phyloP scores from a whole-genome alignment of 2,329 filamentous ascomycete genomes.

The Fusarium goolgardi region DNA sequence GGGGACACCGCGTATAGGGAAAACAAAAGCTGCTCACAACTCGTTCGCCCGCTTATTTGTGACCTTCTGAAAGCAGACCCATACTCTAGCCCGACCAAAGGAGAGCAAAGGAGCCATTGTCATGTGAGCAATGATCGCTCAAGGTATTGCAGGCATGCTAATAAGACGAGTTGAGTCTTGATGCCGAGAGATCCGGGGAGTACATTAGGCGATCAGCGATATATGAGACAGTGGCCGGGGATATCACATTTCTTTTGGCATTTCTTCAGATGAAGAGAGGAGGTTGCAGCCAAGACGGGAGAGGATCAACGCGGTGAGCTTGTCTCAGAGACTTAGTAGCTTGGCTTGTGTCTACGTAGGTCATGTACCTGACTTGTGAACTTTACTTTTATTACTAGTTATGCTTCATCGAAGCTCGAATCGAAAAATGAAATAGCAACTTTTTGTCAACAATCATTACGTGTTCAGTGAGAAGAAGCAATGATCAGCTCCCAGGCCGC shows the following conservation, averaged over 20 bases:
- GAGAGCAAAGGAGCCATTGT: slow-evolving; percentile 6
- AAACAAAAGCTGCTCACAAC: slow-evolving; percentile 6
- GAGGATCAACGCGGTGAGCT: slow-evolving; percentile 24
- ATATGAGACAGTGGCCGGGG: slow-evolving; percentile 20
- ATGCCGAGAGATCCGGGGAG: slow-evolving; percentile 39
- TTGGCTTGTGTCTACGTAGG: slow-evolving; percentile 13
- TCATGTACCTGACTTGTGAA: slow-evolving; percentile 15
- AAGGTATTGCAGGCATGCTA: slow-evolving; percentile 6
- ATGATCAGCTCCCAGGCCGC: slow-evolving; percentile 17
- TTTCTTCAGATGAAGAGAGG: slow-evolving; percentile 9
- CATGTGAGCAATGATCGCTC: slow-evolving; percentile 11
- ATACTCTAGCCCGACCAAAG: neutral
- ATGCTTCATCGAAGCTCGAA: slow-evolving; percentile 4
- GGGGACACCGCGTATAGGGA: slow-evolving; percentile 19
- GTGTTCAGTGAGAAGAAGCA: slow-evolving; percentile 4
- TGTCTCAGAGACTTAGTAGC: slow-evolving; percentile 1
- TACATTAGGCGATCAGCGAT: slow-evolving; percentile 25
- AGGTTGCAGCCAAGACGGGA: slow-evolving; percentile 39
- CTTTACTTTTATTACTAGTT: neutral
- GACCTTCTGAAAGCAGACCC: slow-evolving; percentile 45
- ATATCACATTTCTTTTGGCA: slow-evolving; percentile 14
- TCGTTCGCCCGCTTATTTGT: slow-evolving; percentile 19
- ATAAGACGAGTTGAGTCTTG: slow-evolving; percentile 10
- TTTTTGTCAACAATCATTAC: slow-evolving; percentile 2
- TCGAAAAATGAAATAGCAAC: neutral